A percentile compares a stretch with the other conserved stretches of the same genome.
Evolutionary conservation across 352 stramenopile species (phyloP).

Genomic region (Pilasporangium apinafurcum): DNA sequence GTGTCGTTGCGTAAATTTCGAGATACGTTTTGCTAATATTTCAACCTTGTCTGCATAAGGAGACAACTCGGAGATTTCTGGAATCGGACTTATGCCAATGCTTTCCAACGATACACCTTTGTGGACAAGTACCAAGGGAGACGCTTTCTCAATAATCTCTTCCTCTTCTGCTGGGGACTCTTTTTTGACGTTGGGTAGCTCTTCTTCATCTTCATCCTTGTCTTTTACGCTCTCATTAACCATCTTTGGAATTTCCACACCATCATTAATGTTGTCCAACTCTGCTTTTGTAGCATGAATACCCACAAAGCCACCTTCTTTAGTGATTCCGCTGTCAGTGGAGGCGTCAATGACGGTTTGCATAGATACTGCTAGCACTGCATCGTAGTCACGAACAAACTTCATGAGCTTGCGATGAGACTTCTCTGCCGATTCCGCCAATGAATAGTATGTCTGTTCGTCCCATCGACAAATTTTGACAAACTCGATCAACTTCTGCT

Average conservation of each 20-base stretch:
- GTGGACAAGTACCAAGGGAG: slow-evolving; percentile 6
- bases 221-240: slow-evolving; percentile 4
- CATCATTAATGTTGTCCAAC: slow-evolving; percentile 42
- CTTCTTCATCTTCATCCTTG: slow-evolving; percentile 10
- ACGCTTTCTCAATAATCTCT: neutral
- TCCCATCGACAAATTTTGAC: slow-evolving; percentile 99
- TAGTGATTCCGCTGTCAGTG: slow-evolving; percentile 77
- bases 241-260: slow-evolving; percentile 30
- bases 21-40: slow-evolving; percentile 56
- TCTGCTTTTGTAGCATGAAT: slow-evolving; percentile 66
- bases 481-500: slow-evolving; percentile 97
- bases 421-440: slow-evolving; percentile 96
- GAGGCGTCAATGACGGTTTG: slow-evolving; percentile 86
- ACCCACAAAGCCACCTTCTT: slow-evolving; percentile 73
- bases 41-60: slow-evolving; percentile 50
- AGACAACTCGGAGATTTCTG: too few relatives aligned
- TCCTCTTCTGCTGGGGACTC: slow-evolving; percentile 3
- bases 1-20: slow-evolving; percentile 63
- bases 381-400: slow-evolving; percentile 91
- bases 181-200: neutral
- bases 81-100: slow-evolving; percentile 3
- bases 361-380: slow-evolving; percentile 74
- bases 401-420: slow-evolving; percentile 99
- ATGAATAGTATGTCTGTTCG: slow-evolving; percentile 99
- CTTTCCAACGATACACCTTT: too few relatives aligned